Percentiles rank a stretch among this genome's conserved stretches.
These are phyloP conservation scores for Danielia reshetovae DNA, from an alignment of 805 yeast species.

Conservation along the genomic window DNA sequence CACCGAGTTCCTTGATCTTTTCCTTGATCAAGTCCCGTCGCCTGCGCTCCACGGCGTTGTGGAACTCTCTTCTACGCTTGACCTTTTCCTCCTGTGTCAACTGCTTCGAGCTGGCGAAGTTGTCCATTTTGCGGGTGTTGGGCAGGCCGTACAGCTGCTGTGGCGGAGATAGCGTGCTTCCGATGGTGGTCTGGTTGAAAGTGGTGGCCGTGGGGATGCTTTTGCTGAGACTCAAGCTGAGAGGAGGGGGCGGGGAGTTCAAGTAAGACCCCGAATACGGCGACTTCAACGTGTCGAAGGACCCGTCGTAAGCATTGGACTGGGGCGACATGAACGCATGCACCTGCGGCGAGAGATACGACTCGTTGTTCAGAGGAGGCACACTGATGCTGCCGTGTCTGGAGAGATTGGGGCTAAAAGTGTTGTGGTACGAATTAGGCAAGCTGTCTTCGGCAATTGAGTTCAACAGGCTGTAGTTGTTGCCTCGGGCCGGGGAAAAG, in stretches of 20 bases:
- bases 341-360: constrained; percentile 36
- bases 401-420: constrained; percentile 29
- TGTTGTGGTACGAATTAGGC: constrained; percentile 9
- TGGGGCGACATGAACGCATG: constrained; percentile 29
- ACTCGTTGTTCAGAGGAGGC: constrained; percentile 23
- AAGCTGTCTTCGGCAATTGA: constrained; percentile 30
- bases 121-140: constrained; percentile 6
- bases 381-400: constrained; percentile 32
- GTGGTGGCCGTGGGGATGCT: constrained; percentile 21
- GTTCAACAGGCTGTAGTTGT: constrained; percentile 26
- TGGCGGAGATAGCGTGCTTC: constrained; percentile 22
- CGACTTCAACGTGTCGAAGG: constrained; percentile 33
- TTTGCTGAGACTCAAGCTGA: constrained; percentile 16
- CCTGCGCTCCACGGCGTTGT: constrained; percentile 90
- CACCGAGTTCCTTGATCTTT: constrained; percentile 78
- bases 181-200: constrained; percentile 4
- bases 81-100: constrained; percentile 64
- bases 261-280: constrained; percentile 30
- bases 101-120: constrained; percentile 36
- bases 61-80: constrained; percentile 79
- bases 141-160: constrained; percentile 13
- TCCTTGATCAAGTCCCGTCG: constrained; percentile 89
- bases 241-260: constrained; percentile 34
- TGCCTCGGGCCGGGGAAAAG: constrained; percentile 38
- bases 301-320: constrained; percentile 23